phyloP scores from a whole-genome alignment of 345 rosid species.

The Citrus medica region DNA sequence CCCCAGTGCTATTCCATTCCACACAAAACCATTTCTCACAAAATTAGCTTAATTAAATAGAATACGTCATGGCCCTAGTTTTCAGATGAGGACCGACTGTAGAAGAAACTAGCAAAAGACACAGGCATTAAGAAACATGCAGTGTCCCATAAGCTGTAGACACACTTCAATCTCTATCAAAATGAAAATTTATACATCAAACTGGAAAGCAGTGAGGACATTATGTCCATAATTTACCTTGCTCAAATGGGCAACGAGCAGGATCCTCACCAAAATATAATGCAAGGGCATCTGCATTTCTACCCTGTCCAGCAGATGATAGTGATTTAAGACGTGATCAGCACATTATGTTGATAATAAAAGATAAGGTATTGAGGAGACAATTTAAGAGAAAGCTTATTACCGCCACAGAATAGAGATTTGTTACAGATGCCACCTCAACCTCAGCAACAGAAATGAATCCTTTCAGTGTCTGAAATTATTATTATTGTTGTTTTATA shows the following conservation, averaged over 20 bases:
- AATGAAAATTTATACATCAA: not conserved
- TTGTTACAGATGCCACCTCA: constrained; percentile 78
- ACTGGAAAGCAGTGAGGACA: not conserved
- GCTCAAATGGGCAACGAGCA: constrained; percentile 91
- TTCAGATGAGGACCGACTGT: not conserved
- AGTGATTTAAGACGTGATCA: constrained; percentile 8
- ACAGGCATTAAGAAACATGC: not conserved
- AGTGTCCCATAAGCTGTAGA: not conserved
- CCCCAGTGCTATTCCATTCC: not conserved
- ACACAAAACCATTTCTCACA: not conserved
- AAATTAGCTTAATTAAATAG: not conserved
- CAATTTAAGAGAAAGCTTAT: constrained; percentile 24
- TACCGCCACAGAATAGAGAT: constrained; percentile 87
- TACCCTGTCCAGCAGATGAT: constrained; percentile 60
- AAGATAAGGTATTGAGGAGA: constrained; percentile 3
- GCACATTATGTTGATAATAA: not conserved
- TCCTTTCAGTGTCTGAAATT: constrained; percentile 63
- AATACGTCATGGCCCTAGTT: not conserved
- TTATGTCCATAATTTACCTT: constrained; percentile 51
- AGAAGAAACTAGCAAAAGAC: not conserved
- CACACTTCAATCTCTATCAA: not conserved
- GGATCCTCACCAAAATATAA: constrained; percentile 98
- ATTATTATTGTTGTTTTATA: not conserved
- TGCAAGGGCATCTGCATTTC: constrained; percentile 97
- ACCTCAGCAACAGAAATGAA: constrained; percentile 73